Evolutionary conservation across 176 grass and related monocot genomes (phyloP).

Genomic region (Microstegium vimineum): DNA sequence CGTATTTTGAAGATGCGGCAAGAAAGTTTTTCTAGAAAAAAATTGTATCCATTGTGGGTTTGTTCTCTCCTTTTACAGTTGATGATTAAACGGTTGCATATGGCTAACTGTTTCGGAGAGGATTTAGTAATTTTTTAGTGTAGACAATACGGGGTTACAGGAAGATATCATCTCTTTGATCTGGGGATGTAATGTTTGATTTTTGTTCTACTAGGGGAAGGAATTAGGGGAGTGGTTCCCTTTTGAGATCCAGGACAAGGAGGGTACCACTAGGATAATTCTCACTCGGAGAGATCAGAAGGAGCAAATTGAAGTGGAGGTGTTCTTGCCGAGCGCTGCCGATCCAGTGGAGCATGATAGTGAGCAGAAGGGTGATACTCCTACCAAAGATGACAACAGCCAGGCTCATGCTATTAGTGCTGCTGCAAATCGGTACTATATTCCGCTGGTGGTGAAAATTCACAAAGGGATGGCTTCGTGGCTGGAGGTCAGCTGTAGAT

Average conservation of each 20-base stretch:
- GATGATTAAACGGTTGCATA: neutral
- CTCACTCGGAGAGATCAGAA: constrained; percentile 3
- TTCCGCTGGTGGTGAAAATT: constrained; percentile 28
- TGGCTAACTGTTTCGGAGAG: neutral
- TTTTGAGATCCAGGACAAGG: constrained; percentile 43
- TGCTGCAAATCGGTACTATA: constrained; percentile 8
- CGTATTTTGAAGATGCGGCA: neutral
- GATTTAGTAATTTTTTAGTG: neutral
- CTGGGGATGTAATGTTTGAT: neutral
- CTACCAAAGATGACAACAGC: neutral
- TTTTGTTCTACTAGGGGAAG: constrained; percentile 21
- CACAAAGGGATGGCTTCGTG: constrained; percentile 13
- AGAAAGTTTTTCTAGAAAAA: neutral
- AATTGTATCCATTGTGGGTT: neutral
- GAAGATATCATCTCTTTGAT: neutral
- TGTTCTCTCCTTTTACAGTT: neutral
- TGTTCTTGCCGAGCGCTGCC: constrained; percentile 11
- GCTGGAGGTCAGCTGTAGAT: constrained; percentile 36
- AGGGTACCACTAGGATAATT: constrained; percentile 30
- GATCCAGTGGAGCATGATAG: neutral
- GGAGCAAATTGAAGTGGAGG: constrained; percentile 34
- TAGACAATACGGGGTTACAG: neutral
- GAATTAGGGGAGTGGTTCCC: constrained; percentile 29
- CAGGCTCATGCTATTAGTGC: neutral
- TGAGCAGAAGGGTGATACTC: neutral